These are phyloP conservation scores for Colletotrichum higginsianum DNA, from an alignment of 2,329 filamentous ascomycete species.

Conservation along the genomic window DNA sequence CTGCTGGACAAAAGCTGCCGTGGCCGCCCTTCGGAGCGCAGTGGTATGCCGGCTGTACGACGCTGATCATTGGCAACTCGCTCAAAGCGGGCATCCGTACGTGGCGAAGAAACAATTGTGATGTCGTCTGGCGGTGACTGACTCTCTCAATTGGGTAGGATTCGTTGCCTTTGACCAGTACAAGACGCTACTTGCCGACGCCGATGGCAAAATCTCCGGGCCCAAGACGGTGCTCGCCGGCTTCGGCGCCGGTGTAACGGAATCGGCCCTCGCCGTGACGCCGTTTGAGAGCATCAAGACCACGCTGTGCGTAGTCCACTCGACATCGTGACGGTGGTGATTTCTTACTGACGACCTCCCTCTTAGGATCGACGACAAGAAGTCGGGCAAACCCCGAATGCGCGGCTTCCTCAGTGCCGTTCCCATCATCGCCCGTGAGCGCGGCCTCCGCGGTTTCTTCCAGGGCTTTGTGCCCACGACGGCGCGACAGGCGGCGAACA, in stretches of 20 bases:
- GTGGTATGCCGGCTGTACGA: constrained; percentile 99
- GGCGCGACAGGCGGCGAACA: constrained; percentile 94
- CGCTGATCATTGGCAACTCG: constrained; percentile 95
- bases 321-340: no score
- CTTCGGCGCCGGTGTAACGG: constrained; percentile 94
- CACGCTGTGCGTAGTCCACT: constrained; percentile 73
- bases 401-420: constrained; percentile 93
- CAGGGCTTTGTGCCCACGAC: constrained; percentile 97
- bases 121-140: constrained; percentile 21
- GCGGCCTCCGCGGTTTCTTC: constrained; percentile 93
- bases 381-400: constrained; percentile 87
- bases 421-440: constrained; percentile 87
- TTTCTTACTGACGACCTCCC: constrained; percentile 2
- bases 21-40: constrained; percentile 94
- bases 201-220: constrained; percentile 89
- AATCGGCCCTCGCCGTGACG: constrained; percentile 93
- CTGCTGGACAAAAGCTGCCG: constrained; percentile 87
- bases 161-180: constrained; percentile 98
- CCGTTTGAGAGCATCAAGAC: constrained; percentile 99
- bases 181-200: constrained; percentile 85
- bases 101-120: constrained; percentile 50
- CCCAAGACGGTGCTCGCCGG: constrained; percentile 93
- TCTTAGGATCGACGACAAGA: constrained; percentile 92
- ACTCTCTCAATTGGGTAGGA: constrained; percentile 59
- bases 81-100: constrained; percentile 94